These are phyloP conservation scores for Geoglossum glabrum DNA, from an alignment of 495 filamentous ascomycete genomes.

Conservation along the genomic window DNA sequence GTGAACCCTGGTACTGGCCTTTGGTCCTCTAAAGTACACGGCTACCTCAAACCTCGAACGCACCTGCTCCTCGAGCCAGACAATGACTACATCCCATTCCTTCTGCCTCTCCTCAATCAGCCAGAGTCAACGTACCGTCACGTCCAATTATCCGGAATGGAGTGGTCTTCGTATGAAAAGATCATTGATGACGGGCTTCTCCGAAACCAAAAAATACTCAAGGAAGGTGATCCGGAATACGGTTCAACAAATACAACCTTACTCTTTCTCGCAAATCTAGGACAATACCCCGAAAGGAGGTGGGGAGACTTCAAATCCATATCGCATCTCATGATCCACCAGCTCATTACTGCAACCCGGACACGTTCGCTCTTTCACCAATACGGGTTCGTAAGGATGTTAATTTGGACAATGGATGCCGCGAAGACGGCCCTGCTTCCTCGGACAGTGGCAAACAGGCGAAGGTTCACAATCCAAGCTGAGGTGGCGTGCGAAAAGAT, in stretches of 20 bases:
- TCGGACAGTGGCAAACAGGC: conserved; percentile 27
- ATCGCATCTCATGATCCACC: conserved; percentile 22
- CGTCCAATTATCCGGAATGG: conserved; percentile 24
- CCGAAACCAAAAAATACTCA: conserved; percentile 26
- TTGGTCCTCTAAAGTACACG: conserved; percentile 55
- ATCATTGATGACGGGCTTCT: conserved; percentile 25
- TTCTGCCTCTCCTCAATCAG: conserved; percentile 38
- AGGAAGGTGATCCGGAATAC: conserved; percentile 11
- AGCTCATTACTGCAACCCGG: conserved; percentile 27
- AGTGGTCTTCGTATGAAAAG: conserved; percentile 29
- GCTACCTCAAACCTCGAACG: conserved; percentile 48
- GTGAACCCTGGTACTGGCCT: conserved; percentile 58
- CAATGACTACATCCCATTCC: conserved; percentile 30
- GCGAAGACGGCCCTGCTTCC: conserved; percentile 33
- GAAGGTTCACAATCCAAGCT: conserved; percentile 30
- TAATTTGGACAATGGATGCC: conserved; percentile 34
- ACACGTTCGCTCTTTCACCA: conserved; percentile 28
- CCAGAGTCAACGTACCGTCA: conserved; percentile 34
- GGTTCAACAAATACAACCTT: conserved; percentile 40
- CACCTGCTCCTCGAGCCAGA: conserved; percentile 66
- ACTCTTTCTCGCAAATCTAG: conserved; percentile 42
- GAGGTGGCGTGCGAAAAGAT: conserved; percentile 18
- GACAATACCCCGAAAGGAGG: conserved; percentile 15
- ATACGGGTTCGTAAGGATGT: conserved; percentile 50
- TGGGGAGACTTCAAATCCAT: conserved; percentile 18